phyloP scores from a whole-genome alignment of 1,139 yeast genomes.

The Candida sojae region DNA sequence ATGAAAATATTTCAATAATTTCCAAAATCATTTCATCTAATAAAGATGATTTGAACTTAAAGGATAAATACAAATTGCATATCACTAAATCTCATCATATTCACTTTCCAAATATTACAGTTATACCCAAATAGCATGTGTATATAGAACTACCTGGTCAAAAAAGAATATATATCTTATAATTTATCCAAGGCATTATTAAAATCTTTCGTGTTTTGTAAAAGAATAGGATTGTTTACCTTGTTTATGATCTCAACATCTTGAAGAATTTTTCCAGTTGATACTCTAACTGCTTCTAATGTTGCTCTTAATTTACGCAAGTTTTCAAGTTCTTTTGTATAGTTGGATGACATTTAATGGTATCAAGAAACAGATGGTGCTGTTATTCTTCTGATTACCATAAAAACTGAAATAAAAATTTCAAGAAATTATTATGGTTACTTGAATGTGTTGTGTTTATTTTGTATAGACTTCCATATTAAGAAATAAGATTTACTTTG shows the following conservation, averaged over 20 bases:
- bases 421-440: too few species aligned
- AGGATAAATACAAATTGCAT: conserved; percentile 16
- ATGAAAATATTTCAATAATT: conserved; percentile 15
- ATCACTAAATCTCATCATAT: conserved; percentile 34
- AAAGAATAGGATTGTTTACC: conserved; percentile 11
- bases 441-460: too few species aligned
- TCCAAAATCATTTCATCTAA: conserved; percentile 30
- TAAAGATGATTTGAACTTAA: conserved; percentile 17
- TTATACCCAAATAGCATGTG: conserved; percentile 5
- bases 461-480: conserved; percentile 1
- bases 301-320: conserved; percentile 31
- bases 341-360: conserved; percentile 4
- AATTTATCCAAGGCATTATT: conserved; percentile 7
- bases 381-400: neutral
- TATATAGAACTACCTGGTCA: neutral
- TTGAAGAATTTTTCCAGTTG: conserved; percentile 26
- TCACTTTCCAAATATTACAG: conserved; percentile 40
- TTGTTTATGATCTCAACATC: conserved; percentile 24
- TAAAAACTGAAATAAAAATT: too few species aligned
- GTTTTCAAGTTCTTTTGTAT: conserved; percentile 19
- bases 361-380: neutral
- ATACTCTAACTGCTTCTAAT: conserved; percentile 29
- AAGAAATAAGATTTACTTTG: neutral
- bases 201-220: conserved; percentile 9
- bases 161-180: neutral